These are phyloP conservation scores for Penicillium verhagenii DNA, from an alignment of 495 filamentous ascomycete genomes.

Conservation along the genomic window DNA sequence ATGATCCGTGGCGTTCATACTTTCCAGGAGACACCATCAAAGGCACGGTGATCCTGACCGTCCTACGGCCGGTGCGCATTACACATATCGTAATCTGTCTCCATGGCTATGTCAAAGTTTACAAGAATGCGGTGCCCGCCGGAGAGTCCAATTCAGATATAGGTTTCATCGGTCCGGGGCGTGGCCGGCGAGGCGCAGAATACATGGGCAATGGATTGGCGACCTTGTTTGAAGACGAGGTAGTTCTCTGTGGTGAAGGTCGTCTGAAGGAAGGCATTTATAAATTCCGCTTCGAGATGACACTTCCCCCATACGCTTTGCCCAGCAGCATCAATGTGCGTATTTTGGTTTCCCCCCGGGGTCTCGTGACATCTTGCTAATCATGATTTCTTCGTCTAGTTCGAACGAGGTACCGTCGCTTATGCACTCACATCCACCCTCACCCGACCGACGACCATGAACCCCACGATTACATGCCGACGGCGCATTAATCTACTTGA, in stretches of 20 bases:
- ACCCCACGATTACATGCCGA: conserved; percentile 74
- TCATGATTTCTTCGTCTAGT: conserved; percentile 62
- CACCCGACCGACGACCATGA: conserved; percentile 85
- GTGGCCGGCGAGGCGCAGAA: conserved; percentile 58
- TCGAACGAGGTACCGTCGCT: conserved; percentile 89
- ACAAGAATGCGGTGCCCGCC: conserved; percentile 67
- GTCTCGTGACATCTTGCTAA: conserved; percentile 12
- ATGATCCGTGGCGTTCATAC: conserved; percentile 88
- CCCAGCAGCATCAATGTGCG: conserved; percentile 93
- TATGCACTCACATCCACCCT: conserved; percentile 88
- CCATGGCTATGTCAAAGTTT: conserved; percentile 87
- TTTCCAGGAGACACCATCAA: conserved; percentile 63
- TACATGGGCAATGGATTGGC: conserved; percentile 81
- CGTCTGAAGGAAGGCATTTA: conserved; percentile 81
- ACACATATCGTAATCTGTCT: conserved; percentile 88
- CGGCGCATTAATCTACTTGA: conserved; percentile 77
- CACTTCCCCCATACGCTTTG: conserved; percentile 72
- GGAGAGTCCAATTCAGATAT: conserved; percentile 55
- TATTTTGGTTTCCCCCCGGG: conserved; percentile 12
- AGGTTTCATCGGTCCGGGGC: conserved; percentile 49
- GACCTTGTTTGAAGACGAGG: conserved; percentile 87
- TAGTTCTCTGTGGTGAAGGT: conserved; percentile 87
- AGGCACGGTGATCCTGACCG: conserved; percentile 77
- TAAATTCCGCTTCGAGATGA: conserved; percentile 89
- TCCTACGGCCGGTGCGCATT: conserved; percentile 78